phyloP scores from a whole-genome alignment of 2,329 filamentous ascomycete genomes.

The Aspergillus sp. region DNA sequence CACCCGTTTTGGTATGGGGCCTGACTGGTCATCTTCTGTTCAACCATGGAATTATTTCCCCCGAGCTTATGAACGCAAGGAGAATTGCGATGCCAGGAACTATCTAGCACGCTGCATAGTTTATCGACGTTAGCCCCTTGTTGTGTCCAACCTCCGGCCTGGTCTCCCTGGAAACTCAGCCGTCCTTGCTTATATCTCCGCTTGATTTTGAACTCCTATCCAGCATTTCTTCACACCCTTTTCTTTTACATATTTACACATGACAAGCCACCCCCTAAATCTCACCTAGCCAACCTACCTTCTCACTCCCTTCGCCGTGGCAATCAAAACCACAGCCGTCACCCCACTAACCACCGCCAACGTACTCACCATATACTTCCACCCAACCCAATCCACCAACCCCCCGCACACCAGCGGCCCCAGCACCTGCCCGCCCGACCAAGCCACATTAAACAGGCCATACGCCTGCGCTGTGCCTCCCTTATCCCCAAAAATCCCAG shows the following conservation, averaged over 20 bases:
- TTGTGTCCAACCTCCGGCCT: background rate
- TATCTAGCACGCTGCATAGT: background rate
- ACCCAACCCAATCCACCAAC: slow-evolving; percentile 47
- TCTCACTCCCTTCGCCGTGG: slow-evolving; percentile 4
- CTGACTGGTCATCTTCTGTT: background rate
- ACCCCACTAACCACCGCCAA: slow-evolving; percentile 50
- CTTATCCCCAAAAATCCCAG: slow-evolving; percentile 53
- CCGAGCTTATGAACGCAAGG: background rate
- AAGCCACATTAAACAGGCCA: slow-evolving; percentile 56
- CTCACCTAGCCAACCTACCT: background rate
- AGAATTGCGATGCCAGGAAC: background rate
- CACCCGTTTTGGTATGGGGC: background rate
- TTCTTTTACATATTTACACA: background rate
- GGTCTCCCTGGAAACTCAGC: background rate
- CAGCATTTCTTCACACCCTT: background rate
- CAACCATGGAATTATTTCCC: background rate
- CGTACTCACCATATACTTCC: slow-evolving; percentile 54
- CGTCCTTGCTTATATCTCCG: background rate
- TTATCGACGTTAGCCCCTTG: background rate
- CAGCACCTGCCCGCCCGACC: slow-evolving; percentile 51
- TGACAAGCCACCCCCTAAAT: background rate
- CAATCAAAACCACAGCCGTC: slow-evolving; percentile 46
- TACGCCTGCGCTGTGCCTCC: slow-evolving; percentile 61
- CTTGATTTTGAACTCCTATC: background rate
- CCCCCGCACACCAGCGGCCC: slow-evolving; percentile 55